Conservation (phyloP, 805 yeast genomes). For the Cyberlindnera bimundalis region DNA sequence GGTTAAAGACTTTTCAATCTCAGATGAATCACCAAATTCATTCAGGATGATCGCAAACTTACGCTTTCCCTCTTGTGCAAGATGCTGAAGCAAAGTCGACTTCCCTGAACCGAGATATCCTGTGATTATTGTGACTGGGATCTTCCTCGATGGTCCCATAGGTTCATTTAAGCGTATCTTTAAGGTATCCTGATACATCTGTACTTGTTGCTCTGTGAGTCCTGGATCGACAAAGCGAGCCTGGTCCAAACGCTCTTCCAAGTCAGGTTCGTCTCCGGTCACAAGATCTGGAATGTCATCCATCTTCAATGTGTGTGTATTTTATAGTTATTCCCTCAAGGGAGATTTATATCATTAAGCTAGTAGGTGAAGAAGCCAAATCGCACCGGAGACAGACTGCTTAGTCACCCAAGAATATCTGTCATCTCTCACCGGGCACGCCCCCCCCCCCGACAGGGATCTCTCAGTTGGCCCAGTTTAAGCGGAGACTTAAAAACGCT, state of each 20-base stretch:
- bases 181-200: conserved; percentile 18
- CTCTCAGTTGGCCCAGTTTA: neutral
- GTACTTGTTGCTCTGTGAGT: conserved; percentile 18
- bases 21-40: conserved; percentile 89
- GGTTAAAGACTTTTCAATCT: conserved; percentile 82
- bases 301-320: no score
- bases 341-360: no score
- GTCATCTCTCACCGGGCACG: neutral
- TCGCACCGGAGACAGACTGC: no score
- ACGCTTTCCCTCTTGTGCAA: conserved; percentile 67
- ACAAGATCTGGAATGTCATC: conserved; percentile 27
- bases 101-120: conserved; percentile 97
- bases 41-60: conserved; percentile 87
- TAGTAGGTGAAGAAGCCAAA: no score
- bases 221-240: conserved; percentile 17
- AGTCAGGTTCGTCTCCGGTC: conserved; percentile 25
- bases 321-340: no score
- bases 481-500: no score
- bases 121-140: conserved; percentile 90
- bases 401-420: neutral
- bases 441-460: conserved; percentile 1
- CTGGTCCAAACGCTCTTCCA: conserved; percentile 16
- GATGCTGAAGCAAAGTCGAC: conserved; percentile 73
- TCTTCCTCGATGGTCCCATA: conserved; percentile 37
- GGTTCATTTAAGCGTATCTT: conserved; percentile 10